Evolutionary conservation across 352 stramenopile genomes (phyloP), one percentile per base, ranked within the genome.

Genomic region (Globisporangium acanthophoron): DNA sequence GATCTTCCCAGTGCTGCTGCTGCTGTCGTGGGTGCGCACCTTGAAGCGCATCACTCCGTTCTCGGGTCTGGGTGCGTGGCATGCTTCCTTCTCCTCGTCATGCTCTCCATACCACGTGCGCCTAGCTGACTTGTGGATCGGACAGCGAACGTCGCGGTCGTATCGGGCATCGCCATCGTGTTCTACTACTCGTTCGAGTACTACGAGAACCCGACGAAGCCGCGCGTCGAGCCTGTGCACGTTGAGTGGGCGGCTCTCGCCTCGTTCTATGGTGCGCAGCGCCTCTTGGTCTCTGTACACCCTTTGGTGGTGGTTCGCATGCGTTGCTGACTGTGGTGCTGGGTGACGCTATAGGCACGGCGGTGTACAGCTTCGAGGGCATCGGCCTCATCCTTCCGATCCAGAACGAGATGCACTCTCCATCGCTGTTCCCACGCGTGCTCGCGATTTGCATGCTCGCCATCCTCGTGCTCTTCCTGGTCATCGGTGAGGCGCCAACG

Each of bases 131-230:
- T 59, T 27, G 24, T 33, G 13, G 16, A 37, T 21, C 18, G 27
- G n/a, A 9, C 66, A 91, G 81, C 79, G 18, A 92, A 89, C 54
- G 58, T 78, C 7, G 78, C 80, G 0, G 80, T 92, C 24, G 48
- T 84, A 0, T 69, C 80, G 5, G 82, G 78, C 11, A 90, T 92
- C 48, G 62, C 52, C n/a, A 92, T 92, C 46, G 82, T 92, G 6
- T 92, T 92, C 61, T 92, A 88, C 69, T 90, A 87, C 69, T 90
- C 82, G 16, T 63, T 87, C 47, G 66, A 71, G 52, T 91, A 88
- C 51, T 78, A 73, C 54, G 63, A 70, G 11, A 57, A 80, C 41
- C 69, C 74, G 2, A 64, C 49, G 13, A 64, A 66, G 53, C 56
- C 70, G 4, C 70, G 69, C 3, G 2, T 64, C 3, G 35, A 57